phyloP scores from a whole-genome alignment of 768 basidiomycete genomes.

The Mycena floridula region DNA sequence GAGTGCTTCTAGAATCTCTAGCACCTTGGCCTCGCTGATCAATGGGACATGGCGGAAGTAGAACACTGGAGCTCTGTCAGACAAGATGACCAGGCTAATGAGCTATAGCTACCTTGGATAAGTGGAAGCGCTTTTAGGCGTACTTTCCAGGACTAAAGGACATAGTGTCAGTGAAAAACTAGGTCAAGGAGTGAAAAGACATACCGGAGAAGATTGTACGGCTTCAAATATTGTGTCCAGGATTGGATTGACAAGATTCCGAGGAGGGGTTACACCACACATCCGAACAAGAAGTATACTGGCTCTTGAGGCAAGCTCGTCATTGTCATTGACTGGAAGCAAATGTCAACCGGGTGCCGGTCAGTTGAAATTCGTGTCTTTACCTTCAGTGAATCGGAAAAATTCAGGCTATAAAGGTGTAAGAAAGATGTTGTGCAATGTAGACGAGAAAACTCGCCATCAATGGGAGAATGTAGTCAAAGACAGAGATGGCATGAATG shows the following conservation, averaged over 20 bases:
- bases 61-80: slow-evolving; percentile 41
- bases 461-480: slow-evolving; percentile 77
- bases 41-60: slow-evolving; percentile 88
- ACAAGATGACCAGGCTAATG: not conserved
- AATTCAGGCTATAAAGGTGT: slow-evolving; percentile 52
- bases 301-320: slow-evolving; percentile 60
- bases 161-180: slow-evolving; percentile 5
- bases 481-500: slow-evolving; percentile 67
- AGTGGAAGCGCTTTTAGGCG: slow-evolving; percentile 82
- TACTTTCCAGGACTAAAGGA: slow-evolving; percentile 74
- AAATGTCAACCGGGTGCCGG: not conserved
- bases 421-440: slow-evolving; percentile 4
- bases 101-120: slow-evolving; percentile 52
- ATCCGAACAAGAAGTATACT: slow-evolving; percentile 72
- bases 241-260: slow-evolving; percentile 59
- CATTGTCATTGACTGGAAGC: slow-evolving; percentile 60
- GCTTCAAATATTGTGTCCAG: slow-evolving; percentile 70
- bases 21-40: slow-evolving; percentile 67
- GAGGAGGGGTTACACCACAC: slow-evolving; percentile 80
- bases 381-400: slow-evolving; percentile 70
- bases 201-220: slow-evolving; percentile 68
- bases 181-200: slow-evolving; percentile 15
- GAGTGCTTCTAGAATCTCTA: slow-evolving; percentile 79
- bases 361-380: not conserved
- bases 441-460: slow-evolving; percentile 44